Percentiles rank a stretch among this genome's conserved stretches.
Conservation (phyloP, 441 rosid species). For the Theobroma grandiflorum region DNA sequence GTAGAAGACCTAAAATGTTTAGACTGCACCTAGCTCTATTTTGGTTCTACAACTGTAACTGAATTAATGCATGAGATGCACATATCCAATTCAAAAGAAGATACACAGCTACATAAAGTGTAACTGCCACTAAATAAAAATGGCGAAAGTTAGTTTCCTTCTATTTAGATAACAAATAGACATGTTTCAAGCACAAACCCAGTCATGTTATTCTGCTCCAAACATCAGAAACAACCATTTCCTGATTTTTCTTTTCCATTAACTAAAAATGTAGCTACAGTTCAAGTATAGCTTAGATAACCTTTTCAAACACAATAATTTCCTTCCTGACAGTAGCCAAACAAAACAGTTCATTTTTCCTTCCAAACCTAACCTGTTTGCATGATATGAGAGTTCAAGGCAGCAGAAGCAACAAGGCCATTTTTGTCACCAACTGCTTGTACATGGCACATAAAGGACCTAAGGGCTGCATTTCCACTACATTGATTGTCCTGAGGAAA, state of each 20-base stretch:
- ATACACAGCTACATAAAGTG: background rate
- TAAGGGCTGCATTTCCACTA: slow-evolving; percentile 45
- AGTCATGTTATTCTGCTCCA: background rate
- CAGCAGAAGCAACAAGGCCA: slow-evolving; percentile 44
- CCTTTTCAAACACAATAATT: background rate
- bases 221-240: background rate
- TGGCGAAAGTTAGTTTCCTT: slow-evolving; percentile 9
- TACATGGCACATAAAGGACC: slow-evolving; percentile 49
- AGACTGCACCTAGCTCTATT: background rate
- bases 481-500: slow-evolving; percentile 52
- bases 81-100: background rate
- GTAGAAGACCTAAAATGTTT: too few species aligned
- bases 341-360: slow-evolving; percentile 13
- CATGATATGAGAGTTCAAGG: slow-evolving; percentile 47
- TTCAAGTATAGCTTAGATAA: background rate
- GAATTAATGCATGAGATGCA: background rate
- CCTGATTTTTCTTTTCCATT: slow-evolving; percentile 1
- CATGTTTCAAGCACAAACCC: background rate
- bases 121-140: background rate
- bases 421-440: slow-evolving; percentile 42
- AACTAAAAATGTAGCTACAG: background rate
- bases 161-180: background rate
- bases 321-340: slow-evolving; percentile 7
- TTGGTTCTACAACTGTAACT: background rate
- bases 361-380: slow-evolving; percentile 62